These are phyloP conservation scores for Diaporthe citriasiana DNA, from an alignment of 2,329 filamentous ascomycete genomes.

Conservation along the genomic window DNA sequence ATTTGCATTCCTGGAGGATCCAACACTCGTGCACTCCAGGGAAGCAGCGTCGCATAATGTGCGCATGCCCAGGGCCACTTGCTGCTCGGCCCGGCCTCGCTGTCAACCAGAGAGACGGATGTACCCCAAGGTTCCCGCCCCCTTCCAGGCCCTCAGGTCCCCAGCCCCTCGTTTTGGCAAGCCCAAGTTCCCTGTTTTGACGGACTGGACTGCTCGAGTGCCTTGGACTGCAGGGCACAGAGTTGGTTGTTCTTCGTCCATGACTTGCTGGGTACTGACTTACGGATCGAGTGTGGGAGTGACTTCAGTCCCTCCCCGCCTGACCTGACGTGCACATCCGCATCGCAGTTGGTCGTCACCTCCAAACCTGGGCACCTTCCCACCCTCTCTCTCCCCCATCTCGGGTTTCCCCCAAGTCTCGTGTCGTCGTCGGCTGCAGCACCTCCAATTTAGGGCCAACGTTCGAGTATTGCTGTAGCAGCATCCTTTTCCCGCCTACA, in stretches of 20 bases:
- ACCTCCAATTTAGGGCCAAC: slow-evolving; percentile 6
- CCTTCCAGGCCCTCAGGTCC: not conserved
- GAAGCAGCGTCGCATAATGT: slow-evolving; percentile 18
- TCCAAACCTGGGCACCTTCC: slow-evolving; percentile 7
- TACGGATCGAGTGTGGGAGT: slow-evolving; percentile 5
- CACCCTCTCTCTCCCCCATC: slow-evolving; percentile 8
- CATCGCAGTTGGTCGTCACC: slow-evolving; percentile 30
- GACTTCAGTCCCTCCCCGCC: slow-evolving; percentile 15
- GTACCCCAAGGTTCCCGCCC: slow-evolving; percentile 5
- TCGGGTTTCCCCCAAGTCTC: slow-evolving; percentile 12
- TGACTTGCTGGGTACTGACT: slow-evolving; percentile 12
- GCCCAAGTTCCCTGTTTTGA: slow-evolving; percentile 32
- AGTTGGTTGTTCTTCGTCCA: slow-evolving; percentile 14
- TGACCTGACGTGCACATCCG: slow-evolving; percentile 29
- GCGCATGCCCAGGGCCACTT: slow-evolving; percentile 8
- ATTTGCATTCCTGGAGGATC: not conserved
- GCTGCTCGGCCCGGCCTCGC: slow-evolving; percentile 26
- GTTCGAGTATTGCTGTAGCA: not conserved
- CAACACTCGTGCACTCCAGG: not conserved
- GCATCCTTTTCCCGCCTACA: slow-evolving; percentile 9
- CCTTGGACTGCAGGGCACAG: not conserved
- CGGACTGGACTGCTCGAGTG: not conserved
- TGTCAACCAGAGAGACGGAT: not conserved
- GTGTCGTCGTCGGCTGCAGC: slow-evolving; percentile 18
- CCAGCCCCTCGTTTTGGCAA: slow-evolving; percentile 32